Evolutionary conservation across 768 basidiomycete genomes (phyloP), one percentile per base, ranked within the genome.

Genomic region (Boletus reticuloceps): DNA sequence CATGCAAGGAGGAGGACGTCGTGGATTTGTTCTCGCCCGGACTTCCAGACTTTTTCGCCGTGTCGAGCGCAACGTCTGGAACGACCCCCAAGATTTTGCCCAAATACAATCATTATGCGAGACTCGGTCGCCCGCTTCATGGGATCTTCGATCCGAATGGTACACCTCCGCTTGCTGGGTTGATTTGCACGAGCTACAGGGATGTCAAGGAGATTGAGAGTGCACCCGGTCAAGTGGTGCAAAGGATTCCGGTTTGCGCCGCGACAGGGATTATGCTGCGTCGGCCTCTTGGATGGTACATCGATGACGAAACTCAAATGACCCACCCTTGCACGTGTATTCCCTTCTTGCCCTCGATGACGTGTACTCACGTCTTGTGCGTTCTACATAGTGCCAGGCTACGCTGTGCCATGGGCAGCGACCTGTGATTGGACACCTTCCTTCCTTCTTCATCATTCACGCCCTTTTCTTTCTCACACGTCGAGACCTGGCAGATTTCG

Each of bases 391-490:
- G 64, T 52, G 5, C 29, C 66, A 6, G 53, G 58, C 2, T 51
- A 47, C 5, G 57, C 51, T 13, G 53, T 44, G 17, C 64, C 66
- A 13, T 58, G 37, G 31, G 66, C 64, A 7, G 61, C 58, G 10
- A 56, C 61, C 13, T n/a, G 37, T 53, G 8, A 54, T 68, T 1
- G 25, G 37, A 10, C n/a, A 57, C 11, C 45, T 61, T 39, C 59
- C 58, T 3, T 57, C 66, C 3, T 65, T 63, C 41, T 22, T 64
- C 8, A 27, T 64, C 22, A 60, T 68, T 8, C 60, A 68, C 19
- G 61, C 59, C 6, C 55, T 66, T 5, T 67, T 67, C 47, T 59
- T 58, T 45, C 54, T 67, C 8, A 37, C 45, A 8, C 34, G 31
- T 29, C 37, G 38, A 17, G 27, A 55, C 8, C 3, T 68, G 12